Base-by-base conservation (phyloP, 176 grass and related monocot genomes). In the Oryza meyeriana region DNA sequence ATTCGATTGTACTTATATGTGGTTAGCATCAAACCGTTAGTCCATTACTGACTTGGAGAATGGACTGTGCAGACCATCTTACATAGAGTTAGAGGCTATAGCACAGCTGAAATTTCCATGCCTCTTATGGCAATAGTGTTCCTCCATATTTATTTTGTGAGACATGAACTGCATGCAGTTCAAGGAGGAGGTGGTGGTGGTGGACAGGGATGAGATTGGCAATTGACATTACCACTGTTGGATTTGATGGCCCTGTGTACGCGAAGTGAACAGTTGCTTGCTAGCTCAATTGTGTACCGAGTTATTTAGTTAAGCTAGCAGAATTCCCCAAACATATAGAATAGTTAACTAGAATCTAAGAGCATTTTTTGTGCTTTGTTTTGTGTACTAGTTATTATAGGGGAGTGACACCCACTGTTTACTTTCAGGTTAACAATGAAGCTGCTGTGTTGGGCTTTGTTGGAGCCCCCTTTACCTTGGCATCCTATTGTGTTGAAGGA, bases 361-460 rank as follows among this genome's bases (percentile, higher is more conserved):
- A 16, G 0, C 11, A 1, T 38, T 72, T 0, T 80, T 64, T n/a
- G 25, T 70, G 32, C 29, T 31, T 69, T 76, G 7, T 81, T 69
- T 87, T 48, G 17, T 22, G 34, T 35, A 50, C 14, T 39, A 28
- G 12, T 52, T 14, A 26, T 69, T 55, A 62, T 24, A 35, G 39
- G 17, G 0, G 48, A 30, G 1, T 66, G 64, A 79, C 64, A 59
- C 1, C 1, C 30, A 11, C 30, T 86, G 30, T 68, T 87, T 47
- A 34, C 75, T 92, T 88, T 74, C 84, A 98, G 96, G 93, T 98
- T 71, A 95, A 98, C 55, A 93, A 87, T 83, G 93, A 95, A 84
- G 90, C 96, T 72, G 96, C 96, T 44, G 96, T 98, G 58, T 86
- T 98, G 35, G 96, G 96, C 36, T 98, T 98, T 93, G 96, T 98